Conservation (phyloP, 202 grass and related monocot genomes). For the Eragrostis tef region DNA sequence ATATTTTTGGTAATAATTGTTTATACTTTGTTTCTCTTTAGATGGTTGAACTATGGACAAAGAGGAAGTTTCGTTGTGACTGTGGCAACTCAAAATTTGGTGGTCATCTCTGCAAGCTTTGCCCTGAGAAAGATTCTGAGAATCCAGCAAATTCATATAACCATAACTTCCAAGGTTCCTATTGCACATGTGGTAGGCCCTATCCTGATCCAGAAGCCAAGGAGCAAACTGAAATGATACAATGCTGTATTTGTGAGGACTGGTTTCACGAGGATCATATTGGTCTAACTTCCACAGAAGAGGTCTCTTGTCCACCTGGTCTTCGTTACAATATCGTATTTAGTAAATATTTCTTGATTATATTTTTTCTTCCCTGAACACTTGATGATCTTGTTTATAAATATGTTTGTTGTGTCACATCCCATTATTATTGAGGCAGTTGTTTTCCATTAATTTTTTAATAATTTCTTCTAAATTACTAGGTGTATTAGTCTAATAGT, state of each 20-base stretch:
- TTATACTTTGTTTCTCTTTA: conserved; percentile 2
- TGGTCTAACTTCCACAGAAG: conserved; percentile 68
- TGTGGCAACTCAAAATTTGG: conserved; percentile 95
- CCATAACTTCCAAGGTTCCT: conserved; percentile 91
- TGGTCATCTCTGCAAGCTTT: conserved; percentile 73
- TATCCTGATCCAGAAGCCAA: conserved; percentile 94
- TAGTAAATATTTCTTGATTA: conserved; percentile 28
- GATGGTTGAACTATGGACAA: conserved; percentile 96
- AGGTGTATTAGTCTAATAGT: conserved; percentile 12
- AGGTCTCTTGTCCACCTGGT: conserved; percentile 51
- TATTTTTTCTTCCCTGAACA: background rate
- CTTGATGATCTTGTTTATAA: conserved; percentile 10
- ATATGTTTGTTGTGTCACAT: background rate
- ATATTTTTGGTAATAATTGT: background rate
- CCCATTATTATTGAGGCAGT: background rate
- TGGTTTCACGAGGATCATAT: conserved; percentile 97
- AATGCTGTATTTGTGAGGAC: conserved; percentile 95
- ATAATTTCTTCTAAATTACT: background rate
- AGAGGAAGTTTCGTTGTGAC: conserved; percentile 88
- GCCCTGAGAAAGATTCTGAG: conserved; percentile 73
- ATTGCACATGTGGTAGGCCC: conserved; percentile 86
- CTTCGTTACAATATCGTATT: conserved; percentile 35
- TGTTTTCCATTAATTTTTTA: background rate
- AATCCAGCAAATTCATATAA: conserved; percentile 85
- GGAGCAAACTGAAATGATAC: conserved; percentile 97